phyloP scores from a whole-genome alignment of 305 asterid species.

The Fraxinus greggii region DNA sequence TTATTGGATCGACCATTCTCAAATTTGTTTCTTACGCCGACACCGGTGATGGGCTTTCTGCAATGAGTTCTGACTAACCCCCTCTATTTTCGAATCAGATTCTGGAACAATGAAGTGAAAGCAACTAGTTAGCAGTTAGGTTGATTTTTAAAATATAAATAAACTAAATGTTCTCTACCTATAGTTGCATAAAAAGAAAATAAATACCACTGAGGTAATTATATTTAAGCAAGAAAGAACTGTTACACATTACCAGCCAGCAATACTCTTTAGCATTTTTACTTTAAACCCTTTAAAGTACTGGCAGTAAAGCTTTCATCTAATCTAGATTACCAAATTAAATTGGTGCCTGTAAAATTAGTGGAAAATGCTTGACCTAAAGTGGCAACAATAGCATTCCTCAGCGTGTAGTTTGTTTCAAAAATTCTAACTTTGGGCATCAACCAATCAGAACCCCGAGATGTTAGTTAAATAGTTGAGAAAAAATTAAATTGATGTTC shows the following conservation, averaged over 20 bases:
- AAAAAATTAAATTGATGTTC: neutral
- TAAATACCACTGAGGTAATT: neutral
- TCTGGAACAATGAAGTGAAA: constrained; percentile 31
- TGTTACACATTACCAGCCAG: neutral
- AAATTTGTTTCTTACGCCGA: constrained; percentile 84
- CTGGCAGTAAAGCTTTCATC: neutral
- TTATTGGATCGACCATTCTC: constrained; percentile 50
- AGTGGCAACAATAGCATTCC: neutral
- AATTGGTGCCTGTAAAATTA: neutral
- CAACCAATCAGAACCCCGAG: neutral
- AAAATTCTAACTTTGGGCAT: neutral
- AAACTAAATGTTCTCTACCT: neutral
- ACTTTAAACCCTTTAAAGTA: neutral
- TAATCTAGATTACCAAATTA: neutral
- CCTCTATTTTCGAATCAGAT: constrained; percentile 55
- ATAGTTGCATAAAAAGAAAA: neutral
- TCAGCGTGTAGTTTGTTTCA: neutral
- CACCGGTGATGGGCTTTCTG: constrained; percentile 91
- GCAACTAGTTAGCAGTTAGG: neutral
- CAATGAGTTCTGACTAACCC: constrained; percentile 67
- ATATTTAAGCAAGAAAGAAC: neutral
- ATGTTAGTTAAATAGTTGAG: neutral
- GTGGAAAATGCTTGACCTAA: neutral
- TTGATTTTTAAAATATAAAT: neutral
- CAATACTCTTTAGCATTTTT: neutral